Percentiles rank a stretch among this genome's conserved stretches.
Evolutionary conservation across 768 basidiomycete genomes (phyloP).

Genomic region (Candolleomyces eurysporus): DNA sequence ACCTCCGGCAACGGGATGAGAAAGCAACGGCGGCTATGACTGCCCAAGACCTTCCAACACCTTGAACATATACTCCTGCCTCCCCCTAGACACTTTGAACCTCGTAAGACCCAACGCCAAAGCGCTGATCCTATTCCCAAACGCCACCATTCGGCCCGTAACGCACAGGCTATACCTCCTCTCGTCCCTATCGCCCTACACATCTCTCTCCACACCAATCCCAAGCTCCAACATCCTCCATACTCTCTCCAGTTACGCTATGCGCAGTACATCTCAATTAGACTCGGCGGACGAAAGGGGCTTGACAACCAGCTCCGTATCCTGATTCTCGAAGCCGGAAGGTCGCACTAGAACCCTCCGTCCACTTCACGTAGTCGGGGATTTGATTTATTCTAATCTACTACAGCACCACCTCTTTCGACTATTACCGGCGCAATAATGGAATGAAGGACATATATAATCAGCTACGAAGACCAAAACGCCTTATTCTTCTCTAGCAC

Average conservation of each 20-base stretch:
- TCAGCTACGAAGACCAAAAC: too few species aligned
- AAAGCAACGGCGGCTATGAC: too few species aligned
- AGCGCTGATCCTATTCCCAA: slow-evolving; percentile 76
- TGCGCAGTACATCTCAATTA: slow-evolving; percentile 22
- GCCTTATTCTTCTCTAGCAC: too few species aligned
- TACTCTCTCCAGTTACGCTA: slow-evolving; percentile 62
- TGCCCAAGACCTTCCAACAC: slow-evolving; percentile 52
- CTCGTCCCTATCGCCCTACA: slow-evolving; percentile 26
- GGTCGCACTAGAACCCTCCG: too few species aligned
- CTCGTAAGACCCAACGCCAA: slow-evolving; percentile 70
- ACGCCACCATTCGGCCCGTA: slow-evolving; percentile 63
- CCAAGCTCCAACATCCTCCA: slow-evolving; percentile 56
- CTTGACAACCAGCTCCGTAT: slow-evolving; percentile 51
- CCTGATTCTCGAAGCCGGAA: slow-evolving; percentile 42
- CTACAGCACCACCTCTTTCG: too few species aligned
- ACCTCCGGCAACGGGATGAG: too few species aligned
- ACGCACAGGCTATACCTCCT: slow-evolving; percentile 49
- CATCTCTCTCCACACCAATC: slow-evolving; percentile 39
- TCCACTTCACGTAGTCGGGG: too few species aligned
- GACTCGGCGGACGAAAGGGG: slow-evolving; percentile 26
- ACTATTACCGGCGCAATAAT: too few species aligned
- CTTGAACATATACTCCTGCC: slow-evolving; percentile 69
- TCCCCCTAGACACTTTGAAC: slow-evolving; percentile 67
- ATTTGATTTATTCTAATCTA: too few species aligned
- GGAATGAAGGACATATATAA: too few species aligned